Percentiles rank a stretch among this genome's conserved stretches.
phyloP scores from a whole-genome alignment of 2,329 filamentous ascomycete species.

The Verticillium alfalfae region DNA sequence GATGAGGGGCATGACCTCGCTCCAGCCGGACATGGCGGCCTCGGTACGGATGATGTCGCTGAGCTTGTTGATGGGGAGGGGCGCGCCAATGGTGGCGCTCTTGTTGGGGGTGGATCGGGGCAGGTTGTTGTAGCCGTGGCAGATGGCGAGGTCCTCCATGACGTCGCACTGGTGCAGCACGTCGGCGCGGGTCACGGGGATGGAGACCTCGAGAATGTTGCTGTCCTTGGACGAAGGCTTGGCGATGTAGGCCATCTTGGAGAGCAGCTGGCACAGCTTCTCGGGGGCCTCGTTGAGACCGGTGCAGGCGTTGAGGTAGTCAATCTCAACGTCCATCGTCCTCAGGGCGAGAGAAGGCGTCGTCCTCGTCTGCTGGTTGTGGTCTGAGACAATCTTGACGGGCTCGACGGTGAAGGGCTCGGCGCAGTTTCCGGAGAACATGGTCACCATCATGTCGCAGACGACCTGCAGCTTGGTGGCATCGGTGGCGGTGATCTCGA shows the following conservation, averaged over 20 bases:
- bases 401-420: slow-evolving; percentile 92
- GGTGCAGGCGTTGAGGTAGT: slow-evolving; percentile 91
- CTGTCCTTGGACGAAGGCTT: slow-evolving; percentile 64
- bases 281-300: slow-evolving; percentile 72
- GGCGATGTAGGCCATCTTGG: slow-evolving; percentile 84
- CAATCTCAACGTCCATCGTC: slow-evolving; percentile 73
- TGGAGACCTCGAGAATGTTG: slow-evolving; percentile 71
- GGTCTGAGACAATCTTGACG: slow-evolving; percentile 83
- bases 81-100: slow-evolving; percentile 78
- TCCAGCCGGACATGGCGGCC: slow-evolving; percentile 91
- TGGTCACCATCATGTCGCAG: slow-evolving; percentile 89
- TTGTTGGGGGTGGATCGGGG: slow-evolving; percentile 83
- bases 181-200: slow-evolving; percentile 88
- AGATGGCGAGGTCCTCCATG: slow-evolving; percentile 97
- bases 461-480: slow-evolving; percentile 95
- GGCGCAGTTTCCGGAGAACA: slow-evolving; percentile 90
- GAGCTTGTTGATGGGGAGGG: slow-evolving; percentile 89
- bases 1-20: slow-evolving; percentile 91
- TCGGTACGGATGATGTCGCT: slow-evolving; percentile 85
- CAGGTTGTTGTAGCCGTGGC: slow-evolving; percentile 95
- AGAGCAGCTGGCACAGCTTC: slow-evolving; percentile 72
- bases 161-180: slow-evolving; percentile 95
- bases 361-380: slow-evolving; percentile 78
- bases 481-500: slow-evolving; percentile 95
- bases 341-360: slow-evolving; percentile 78